Evolutionary conservation across 345 rosid species (phyloP), one percentile per base, ranked within the genome.

Genomic region (Lepidium africanum): DNA sequence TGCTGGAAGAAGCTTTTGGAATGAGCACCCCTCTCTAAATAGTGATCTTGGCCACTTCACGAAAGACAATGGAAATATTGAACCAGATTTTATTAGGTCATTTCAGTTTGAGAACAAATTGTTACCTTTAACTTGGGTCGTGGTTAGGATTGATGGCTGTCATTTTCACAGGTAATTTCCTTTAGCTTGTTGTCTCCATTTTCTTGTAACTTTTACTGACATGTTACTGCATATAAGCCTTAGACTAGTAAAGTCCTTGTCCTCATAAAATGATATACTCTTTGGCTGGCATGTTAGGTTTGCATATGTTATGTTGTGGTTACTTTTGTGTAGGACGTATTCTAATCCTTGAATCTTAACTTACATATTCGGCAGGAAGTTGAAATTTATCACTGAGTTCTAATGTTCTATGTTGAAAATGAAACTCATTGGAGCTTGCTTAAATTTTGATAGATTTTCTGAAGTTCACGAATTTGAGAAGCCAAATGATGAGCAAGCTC

Each of bases 101-200:
- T 90, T 90, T 76, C 64, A 76, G 72, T 88, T 81, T 54, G 94
- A 90, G 71, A 86, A 71, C 76, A 93, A 84, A 72, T 57, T 90
- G 84, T 79, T 90, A 84, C 91, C 88, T 53, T 82, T 77, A 48
- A 86, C 89, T 41, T 93, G 97, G 94, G 78, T 87, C 21, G 87
- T 93, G 45, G 71, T 93, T 62, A 83, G 98, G 76, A 84, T 90
- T 72, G 98, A 93, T 74, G 98, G 98, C 67, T 88, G 92, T 73
- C 96, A 93, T 72, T 93, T 93, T 81, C 98, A 93, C 86, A 84
- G 96, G 96, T 88, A 79, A 80, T 17, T 5, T 25, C 50, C 30
- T 57, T n/a, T 65, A 21, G 16, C 35, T 10, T 54, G 15, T n/a
- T 25, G 3, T 5, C 53, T 53, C 47, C 47, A 9, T 9, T 25